These are phyloP conservation scores for Stromatinia cepivora DNA, from an alignment of 2,329 filamentous ascomycete species.

Conservation along the genomic window DNA sequence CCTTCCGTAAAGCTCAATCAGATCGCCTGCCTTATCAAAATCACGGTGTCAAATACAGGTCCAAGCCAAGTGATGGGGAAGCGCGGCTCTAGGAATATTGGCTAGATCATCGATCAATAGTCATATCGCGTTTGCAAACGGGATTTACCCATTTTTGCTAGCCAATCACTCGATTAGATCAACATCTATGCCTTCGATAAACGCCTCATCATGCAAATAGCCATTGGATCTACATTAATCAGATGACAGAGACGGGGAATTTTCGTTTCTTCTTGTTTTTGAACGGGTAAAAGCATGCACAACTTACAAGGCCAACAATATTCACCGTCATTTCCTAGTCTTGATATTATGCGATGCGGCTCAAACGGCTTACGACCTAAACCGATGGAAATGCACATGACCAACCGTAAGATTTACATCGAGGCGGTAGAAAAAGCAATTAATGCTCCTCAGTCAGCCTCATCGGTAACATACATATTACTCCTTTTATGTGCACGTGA, in stretches of 20 bases:
- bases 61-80: background rate
- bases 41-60: background rate
- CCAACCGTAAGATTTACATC: too few relatives aligned
- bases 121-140: background rate
- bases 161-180: background rate
- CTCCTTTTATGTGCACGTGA: background rate
- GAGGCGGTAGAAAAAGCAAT: background rate
- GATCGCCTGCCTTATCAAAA: too few relatives aligned
- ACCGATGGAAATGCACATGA: too few relatives aligned
- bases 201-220: background rate
- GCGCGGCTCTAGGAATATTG: background rate
- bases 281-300: background rate
- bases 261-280: background rate
- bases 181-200: background rate
- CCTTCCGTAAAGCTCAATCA: background rate
- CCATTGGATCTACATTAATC: background rate
- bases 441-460: background rate
- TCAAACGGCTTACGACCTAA: background rate
- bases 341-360: too few relatives aligned
- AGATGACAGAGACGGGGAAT: background rate
- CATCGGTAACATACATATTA: background rate
- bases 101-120: background rate
- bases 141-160: background rate
- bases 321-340: background rate
- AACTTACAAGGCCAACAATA: background rate